Percentiles rank a stretch among this genome's conserved stretches.
Conservation (phyloP, 192 early-diverging fungal genomes). For the Spizellomyces sp. region DNA sequence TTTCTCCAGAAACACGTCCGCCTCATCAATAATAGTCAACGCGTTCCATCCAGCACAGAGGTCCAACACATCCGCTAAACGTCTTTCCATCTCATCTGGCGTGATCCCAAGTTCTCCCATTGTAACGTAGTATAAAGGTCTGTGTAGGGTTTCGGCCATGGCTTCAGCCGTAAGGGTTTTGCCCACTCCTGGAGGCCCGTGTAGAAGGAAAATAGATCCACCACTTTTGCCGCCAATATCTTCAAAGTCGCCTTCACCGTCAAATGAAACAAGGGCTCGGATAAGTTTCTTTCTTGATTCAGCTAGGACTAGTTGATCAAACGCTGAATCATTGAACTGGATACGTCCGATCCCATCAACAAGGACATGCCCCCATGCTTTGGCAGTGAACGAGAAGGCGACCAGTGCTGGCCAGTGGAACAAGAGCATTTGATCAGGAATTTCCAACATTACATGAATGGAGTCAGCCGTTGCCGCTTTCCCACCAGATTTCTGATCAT, state of each 20-base stretch:
- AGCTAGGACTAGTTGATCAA: constrained; percentile 55
- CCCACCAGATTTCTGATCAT: constrained; percentile 15
- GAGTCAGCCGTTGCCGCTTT: constrained; percentile 18
- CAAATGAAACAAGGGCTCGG: constrained; percentile 53
- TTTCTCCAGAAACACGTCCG: constrained; percentile 63
- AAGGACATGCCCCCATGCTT: constrained; percentile 58
- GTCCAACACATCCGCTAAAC: constrained; percentile 53
- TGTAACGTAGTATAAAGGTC: constrained; percentile 60
- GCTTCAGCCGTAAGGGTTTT: constrained; percentile 67
- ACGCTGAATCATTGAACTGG: constrained; percentile 52
- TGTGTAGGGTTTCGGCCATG: constrained; percentile 56
- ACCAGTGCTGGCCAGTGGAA: constrained; percentile 56
- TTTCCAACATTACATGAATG: constrained; percentile 22
- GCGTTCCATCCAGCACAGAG: constrained; percentile 59
- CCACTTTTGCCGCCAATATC: constrained; percentile 60
- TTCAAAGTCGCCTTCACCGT: constrained; percentile 39
- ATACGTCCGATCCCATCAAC: constrained; percentile 43
- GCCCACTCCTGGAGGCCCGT: constrained; percentile 58
- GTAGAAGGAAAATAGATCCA: constrained; percentile 56
- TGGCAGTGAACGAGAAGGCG: constrained; percentile 57
- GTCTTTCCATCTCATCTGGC: constrained; percentile 55
- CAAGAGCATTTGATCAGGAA: constrained; percentile 32
- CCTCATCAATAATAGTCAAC: constrained; percentile 59
- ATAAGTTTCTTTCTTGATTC: constrained; percentile 51
- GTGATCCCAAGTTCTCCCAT: constrained; percentile 63